Evolutionary conservation across 2,329 filamentous ascomycete species (phyloP).

Genomic region (Chrysoporthe cubensis): DNA sequence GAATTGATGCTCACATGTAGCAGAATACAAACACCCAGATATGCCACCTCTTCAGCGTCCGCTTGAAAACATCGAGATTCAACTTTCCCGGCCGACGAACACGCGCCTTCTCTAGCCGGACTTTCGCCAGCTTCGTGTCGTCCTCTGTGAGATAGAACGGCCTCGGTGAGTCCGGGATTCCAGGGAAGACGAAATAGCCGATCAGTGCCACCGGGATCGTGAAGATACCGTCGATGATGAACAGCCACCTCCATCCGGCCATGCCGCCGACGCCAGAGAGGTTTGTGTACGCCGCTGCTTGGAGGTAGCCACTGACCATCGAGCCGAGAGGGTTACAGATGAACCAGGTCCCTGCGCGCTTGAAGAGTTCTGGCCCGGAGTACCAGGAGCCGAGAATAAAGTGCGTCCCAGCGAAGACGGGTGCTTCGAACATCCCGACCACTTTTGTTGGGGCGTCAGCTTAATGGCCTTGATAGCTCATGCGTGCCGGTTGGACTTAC

Average conservation of each 20-base stretch:
- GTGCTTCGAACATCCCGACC: slow-evolving; percentile 40
- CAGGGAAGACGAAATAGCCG: slow-evolving; percentile 51
- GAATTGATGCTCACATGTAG: slow-evolving; percentile 48
- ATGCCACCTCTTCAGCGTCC: slow-evolving; percentile 52
- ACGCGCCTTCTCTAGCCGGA: slow-evolving; percentile 36
- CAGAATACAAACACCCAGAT: slow-evolving; percentile 53
- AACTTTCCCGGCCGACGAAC: slow-evolving; percentile 46
- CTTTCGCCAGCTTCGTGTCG: slow-evolving; percentile 43
- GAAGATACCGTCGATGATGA: slow-evolving; percentile 63
- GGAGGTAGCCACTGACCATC: slow-evolving; percentile 45
- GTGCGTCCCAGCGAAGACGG: slow-evolving; percentile 39
- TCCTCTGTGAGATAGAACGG: slow-evolving; percentile 42
- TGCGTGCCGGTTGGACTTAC: not conserved
- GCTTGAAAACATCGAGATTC: slow-evolving; percentile 47
- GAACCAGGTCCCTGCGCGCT: slow-evolving; percentile 37
- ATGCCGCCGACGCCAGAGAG: slow-evolving; percentile 53
- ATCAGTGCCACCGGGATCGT: slow-evolving; percentile 58
- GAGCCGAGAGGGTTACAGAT: slow-evolving; percentile 36
- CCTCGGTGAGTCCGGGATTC: slow-evolving; percentile 44
- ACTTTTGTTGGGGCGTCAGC: slow-evolving; percentile 19
- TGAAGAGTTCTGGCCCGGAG: slow-evolving; percentile 37
- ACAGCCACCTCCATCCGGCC: slow-evolving; percentile 58
- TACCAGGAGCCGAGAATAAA: slow-evolving; percentile 39
- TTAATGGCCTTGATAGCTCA: not conserved
- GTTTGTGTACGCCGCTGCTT: slow-evolving; percentile 58